These are phyloP conservation scores for Striga asiatica DNA, from an alignment of 257 asterid genomes.

Conservation along the genomic window DNA sequence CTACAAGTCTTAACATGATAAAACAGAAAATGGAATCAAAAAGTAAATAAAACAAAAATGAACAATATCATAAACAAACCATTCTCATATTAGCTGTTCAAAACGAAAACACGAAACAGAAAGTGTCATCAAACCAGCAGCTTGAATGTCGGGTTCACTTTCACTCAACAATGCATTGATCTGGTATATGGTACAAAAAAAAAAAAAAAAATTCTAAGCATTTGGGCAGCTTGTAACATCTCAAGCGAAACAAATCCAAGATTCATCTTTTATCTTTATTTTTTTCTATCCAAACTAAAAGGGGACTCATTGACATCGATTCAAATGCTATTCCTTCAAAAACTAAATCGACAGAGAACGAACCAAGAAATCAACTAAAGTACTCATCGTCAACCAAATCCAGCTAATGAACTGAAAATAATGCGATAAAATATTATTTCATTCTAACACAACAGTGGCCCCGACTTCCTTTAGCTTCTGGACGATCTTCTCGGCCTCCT, in stretches of 20 bases:
- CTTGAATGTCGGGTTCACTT: too few species aligned
- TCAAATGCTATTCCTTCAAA: conserved; percentile 7
- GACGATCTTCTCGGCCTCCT: conserved; percentile 62
- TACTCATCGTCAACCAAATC: too few species aligned
- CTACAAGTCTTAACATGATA: neutral
- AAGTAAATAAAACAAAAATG: neutral
- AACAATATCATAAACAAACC: neutral
- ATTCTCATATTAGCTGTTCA: neutral
- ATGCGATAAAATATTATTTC: conserved; percentile 6
- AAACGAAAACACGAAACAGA: neutral
- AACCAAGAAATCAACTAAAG: too few species aligned
- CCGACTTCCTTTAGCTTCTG: conserved; percentile 72
- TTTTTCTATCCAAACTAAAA: too few species aligned
- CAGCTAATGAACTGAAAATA: too few species aligned
- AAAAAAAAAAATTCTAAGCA: neutral
- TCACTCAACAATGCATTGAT: too few species aligned
- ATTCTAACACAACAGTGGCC: conserved; percentile 68
- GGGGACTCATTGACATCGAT: neutral
- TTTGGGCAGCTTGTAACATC: neutral
- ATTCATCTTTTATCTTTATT: conserved; percentile 6
- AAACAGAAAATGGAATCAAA: neutral
- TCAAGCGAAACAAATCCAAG: neutral
- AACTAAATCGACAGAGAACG: too few species aligned
- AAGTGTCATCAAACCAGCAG: neutral
- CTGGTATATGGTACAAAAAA: too few species aligned